Conservation (phyloP, 305 asterid species). For the Fraxinus latifolia region DNA sequence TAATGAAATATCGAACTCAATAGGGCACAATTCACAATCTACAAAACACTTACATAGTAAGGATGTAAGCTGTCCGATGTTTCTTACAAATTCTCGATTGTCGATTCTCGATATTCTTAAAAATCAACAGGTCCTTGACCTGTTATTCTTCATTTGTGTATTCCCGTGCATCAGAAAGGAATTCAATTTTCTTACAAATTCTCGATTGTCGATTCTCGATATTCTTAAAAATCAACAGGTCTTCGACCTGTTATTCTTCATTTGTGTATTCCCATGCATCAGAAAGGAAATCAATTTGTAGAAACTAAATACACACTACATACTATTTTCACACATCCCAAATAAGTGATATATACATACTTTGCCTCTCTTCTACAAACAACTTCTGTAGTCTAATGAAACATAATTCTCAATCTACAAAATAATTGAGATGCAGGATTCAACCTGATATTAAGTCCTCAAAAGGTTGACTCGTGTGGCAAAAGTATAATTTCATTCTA, state of each 20-base stretch:
- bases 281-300: not conserved
- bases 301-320: not conserved
- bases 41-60: too few species aligned
- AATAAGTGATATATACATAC: not conserved
- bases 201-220: too few species aligned
- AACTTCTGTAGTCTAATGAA: not conserved
- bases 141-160: too few species aligned
- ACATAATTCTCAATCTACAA: not conserved
- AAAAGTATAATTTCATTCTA: not conserved
- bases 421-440: constrained; percentile 6
- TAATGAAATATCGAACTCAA: too few species aligned
- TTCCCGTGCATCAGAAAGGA: not conserved
- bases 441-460: not conserved
- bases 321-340: not conserved
- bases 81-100: too few species aligned
- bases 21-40: too few species aligned
- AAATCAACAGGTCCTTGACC: not conserved
- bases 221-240: too few species aligned
- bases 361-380: not conserved
- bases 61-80: too few species aligned
- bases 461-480: not conserved
- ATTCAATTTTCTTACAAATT: not conserved
- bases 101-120: not conserved
- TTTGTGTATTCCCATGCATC: not conserved
- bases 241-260: too few species aligned